A percentile compares a stretch with the other conserved stretches of the same genome.
Evolutionary conservation across 1,284 basidiomycete species (phyloP).

Genomic region (Leccinum huronense): DNA sequence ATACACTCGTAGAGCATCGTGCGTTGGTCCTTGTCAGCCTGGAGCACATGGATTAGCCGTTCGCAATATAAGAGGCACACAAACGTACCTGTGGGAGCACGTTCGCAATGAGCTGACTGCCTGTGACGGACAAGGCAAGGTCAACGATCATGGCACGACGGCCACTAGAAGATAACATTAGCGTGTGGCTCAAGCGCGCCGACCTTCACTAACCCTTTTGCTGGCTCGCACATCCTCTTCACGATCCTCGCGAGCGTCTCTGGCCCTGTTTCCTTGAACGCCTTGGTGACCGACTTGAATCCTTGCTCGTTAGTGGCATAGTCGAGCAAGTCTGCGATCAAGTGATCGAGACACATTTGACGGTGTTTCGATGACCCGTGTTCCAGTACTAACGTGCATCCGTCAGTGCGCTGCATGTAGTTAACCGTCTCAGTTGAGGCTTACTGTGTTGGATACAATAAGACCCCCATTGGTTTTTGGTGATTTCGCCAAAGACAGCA

Average conservation of each 20-base stretch:
- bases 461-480: slow-evolving; percentile 82
- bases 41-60: slow-evolving; percentile 7
- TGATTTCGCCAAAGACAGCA: slow-evolving; percentile 66
- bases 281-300: slow-evolving; percentile 78
- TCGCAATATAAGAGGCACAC: slow-evolving; percentile 8
- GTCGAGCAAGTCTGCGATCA: slow-evolving; percentile 68
- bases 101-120: slow-evolving; percentile 77
- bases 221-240: slow-evolving; percentile 77
- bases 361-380: slow-evolving; percentile 73
- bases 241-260: slow-evolving; percentile 70
- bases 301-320: slow-evolving; percentile 80
- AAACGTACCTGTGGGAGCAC: slow-evolving; percentile 63
- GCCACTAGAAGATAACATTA: slow-evolving; percentile 43
- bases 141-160: slow-evolving; percentile 81
- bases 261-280: slow-evolving; percentile 76
- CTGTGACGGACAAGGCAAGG: slow-evolving; percentile 74
- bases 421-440: slow-evolving; percentile 26
- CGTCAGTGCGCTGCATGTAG: slow-evolving; percentile 6
- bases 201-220: slow-evolving; percentile 55
- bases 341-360: slow-evolving; percentile 67
- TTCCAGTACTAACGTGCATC: slow-evolving; percentile 51
- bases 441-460: slow-evolving; percentile 81
- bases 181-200: slow-evolving; percentile 6
- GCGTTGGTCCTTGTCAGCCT: slow-evolving; percentile 82
- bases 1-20: slow-evolving; percentile 77